A percentile compares a stretch with the other conserved stretches of the same genome.
Evolutionary conservation across 177 flowering plant genomes (phyloP).

Genomic region (Telopea speciosissima): DNA sequence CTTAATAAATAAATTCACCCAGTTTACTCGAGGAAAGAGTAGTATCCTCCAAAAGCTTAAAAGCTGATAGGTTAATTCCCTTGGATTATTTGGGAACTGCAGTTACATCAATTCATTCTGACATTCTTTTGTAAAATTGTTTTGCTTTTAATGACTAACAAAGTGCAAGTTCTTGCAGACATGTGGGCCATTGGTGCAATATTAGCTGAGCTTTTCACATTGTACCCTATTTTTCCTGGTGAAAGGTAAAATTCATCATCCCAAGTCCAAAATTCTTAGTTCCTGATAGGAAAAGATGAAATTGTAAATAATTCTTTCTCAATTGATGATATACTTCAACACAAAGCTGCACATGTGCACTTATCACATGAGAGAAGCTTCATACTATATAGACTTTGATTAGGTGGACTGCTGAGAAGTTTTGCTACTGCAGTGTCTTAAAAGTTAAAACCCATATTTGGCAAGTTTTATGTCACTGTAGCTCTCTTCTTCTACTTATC

Average conservation of each 20-base stretch:
- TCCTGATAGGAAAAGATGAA: background rate
- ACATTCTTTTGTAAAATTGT: background rate
- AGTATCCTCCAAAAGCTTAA: background rate
- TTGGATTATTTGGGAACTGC: background rate
- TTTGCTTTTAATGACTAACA: conserved; percentile 10
- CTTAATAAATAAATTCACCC: background rate
- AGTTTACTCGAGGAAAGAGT: background rate
- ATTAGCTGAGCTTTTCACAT: conserved; percentile 74
- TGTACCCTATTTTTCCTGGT: conserved; percentile 70
- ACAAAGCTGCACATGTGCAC: background rate
- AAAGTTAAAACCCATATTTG: too few relatives aligned
- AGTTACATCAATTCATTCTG: too few relatives aligned
- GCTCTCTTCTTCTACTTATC: too few relatives aligned
- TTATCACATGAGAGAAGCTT: background rate
- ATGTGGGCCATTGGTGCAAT: conserved; percentile 93
- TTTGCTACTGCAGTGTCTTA: too few relatives aligned
- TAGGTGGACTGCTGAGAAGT: background rate
- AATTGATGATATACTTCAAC: too few relatives aligned
- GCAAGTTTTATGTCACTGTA: too few relatives aligned
- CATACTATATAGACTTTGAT: background rate
- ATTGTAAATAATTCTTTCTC: too few relatives aligned
- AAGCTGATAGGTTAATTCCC: background rate
- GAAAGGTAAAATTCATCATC: conserved; percentile 44
- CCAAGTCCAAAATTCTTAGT: background rate
- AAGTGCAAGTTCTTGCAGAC: conserved; percentile 34